Evolutionary conservation across 2,329 filamentous ascomycete species (phyloP), one percentile per base, ranked within the genome.

Genomic region (Colletotrichum lindemuthianum): DNA sequence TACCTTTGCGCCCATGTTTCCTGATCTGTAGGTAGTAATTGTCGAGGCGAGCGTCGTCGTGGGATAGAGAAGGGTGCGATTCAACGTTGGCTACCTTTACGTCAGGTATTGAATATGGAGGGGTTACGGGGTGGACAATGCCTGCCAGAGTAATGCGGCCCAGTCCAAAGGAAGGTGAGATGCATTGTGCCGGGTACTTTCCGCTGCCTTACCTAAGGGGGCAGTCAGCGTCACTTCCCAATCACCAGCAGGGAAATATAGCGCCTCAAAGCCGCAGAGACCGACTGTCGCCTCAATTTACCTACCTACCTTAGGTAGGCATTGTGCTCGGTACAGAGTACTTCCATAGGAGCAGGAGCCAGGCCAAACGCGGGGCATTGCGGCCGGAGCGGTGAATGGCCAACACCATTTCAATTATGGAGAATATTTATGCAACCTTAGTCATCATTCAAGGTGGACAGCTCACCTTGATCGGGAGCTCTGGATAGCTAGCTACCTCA

Each of bases 1-100:
- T 63, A 99, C 88, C 79, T 96, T 81, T 70, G 79, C 79, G 44
- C 73, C 68, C 76, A 79, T 80, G 47, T 41, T 71, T 55, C n/a
- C 12, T 49, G 34, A 47, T 60, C 36, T 47, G 52, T 24, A 34
- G 43, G 52, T 24, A 34, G 34, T 39, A 47, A 34, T 48, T n/a
- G n/a, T 41, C 16, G 16, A 45, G 33, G 13, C 37, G 37, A 41
- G 44, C 58, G 16, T 36, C 34, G 45, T 45, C n/a, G 51, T 64
- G 33, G 58, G 51, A 49, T 37, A 48, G n/a, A 44, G 36, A 12
- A 40, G 39, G 39, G 8, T 59, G n/a, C 33, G 13, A 53, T 59
- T 24, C 24, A 24, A 24, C 4, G 24, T 4, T 24, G 24, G 24
- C 4, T 24, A 5, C 24, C 24, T 24, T 24, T 24, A 24, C 24